Conservation (phyloP, 306 rosid genomes). For the Casuarina glauca region DNA sequence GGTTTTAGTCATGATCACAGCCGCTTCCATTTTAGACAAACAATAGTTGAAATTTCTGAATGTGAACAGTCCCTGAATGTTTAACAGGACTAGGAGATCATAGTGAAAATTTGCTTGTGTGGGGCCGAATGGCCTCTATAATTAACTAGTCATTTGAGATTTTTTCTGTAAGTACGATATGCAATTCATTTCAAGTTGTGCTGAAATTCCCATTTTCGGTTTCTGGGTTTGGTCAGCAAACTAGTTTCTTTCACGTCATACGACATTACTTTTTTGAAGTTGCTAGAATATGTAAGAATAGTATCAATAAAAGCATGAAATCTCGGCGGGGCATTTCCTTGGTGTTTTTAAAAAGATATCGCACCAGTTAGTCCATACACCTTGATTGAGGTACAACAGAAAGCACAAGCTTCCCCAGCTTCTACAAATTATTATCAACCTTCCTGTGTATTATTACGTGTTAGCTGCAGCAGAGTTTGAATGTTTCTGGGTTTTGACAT, state of each 20-base stretch:
- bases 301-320: neutral
- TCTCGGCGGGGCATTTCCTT: no score
- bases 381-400: no score
- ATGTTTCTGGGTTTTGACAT: conserved; percentile 7
- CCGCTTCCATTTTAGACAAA: neutral
- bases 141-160: neutral
- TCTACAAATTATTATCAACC: no score
- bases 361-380: no score
- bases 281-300: neutral
- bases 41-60: neutral
- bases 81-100: neutral
- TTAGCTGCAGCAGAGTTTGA: conserved; percentile 1
- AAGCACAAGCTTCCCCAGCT: no score
- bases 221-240: neutral
- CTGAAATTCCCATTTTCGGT: neutral
- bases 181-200: neutral
- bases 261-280: neutral
- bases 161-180: neutral
- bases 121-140: neutral
- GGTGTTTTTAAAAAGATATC: no score
- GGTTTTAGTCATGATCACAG: neutral
- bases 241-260: neutral
- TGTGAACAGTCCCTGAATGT: neutral
- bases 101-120: neutral
- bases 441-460: no score